Percentiles rank a stretch among this genome's conserved stretches.
Evolutionary conservation across 495 filamentous ascomycete genomes (phyloP).

Genomic region (Hypoxylon fragiforme): DNA sequence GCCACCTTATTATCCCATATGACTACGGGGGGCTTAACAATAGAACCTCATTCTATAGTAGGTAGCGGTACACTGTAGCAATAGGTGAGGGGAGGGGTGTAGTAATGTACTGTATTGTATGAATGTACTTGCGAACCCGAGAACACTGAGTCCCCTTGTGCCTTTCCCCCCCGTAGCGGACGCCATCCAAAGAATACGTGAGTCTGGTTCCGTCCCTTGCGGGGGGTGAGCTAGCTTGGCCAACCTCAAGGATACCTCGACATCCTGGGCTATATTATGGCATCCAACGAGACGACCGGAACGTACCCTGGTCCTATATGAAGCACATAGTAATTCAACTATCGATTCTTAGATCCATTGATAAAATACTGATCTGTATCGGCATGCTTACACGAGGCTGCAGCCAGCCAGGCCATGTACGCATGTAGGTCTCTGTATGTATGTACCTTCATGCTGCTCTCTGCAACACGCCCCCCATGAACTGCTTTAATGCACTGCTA

Average conservation of each 20-base stretch:
- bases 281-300: constrained; percentile 3
- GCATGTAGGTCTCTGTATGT: no score
- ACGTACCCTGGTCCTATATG: constrained; percentile 9
- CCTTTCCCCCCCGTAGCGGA: constrained; percentile 10
- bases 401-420: no score
- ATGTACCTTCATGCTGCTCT: constrained; percentile 5
- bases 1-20: constrained; percentile 4
- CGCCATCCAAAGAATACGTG: constrained; percentile 20
- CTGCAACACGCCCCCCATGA: constrained; percentile 14
- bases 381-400: constrained; percentile 21
- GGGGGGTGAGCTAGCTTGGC: constrained; percentile 20
- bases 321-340: constrained; percentile 22
- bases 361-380: constrained; percentile 16
- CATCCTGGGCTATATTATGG: constrained; percentile 24
- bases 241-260: constrained; percentile 14
- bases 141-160: constrained; percentile 6
- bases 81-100: constrained; percentile 2
- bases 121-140: constrained; percentile 1
- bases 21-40: constrained; percentile 3
- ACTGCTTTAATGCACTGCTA: constrained; percentile 22
- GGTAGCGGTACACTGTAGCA: not conserved
- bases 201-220: constrained; percentile 31
- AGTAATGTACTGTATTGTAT: constrained; percentile 23
- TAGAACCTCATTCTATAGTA: constrained; percentile 4
- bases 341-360: constrained; percentile 19